Conservation (phyloP, 2,329 filamentous ascomycete genomes). For the Fusarium agapanthi region DNA sequence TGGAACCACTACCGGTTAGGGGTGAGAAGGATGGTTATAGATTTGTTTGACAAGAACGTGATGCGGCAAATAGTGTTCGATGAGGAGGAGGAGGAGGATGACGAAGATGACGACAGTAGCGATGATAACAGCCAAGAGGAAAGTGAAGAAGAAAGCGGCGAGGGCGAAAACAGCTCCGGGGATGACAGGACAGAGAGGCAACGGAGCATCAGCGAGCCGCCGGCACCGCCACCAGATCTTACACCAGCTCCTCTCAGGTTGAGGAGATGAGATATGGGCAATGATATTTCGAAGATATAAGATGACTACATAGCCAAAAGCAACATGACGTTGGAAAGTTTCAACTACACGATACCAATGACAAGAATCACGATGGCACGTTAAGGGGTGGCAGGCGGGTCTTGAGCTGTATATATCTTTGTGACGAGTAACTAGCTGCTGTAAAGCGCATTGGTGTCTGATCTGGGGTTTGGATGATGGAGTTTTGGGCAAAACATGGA, state of each 20-base stretch:
- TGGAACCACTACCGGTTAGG: slow-evolving; percentile 88
- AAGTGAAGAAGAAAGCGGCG: slow-evolving; percentile 52
- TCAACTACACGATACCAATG: slow-evolving; percentile 33
- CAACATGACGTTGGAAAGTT: slow-evolving; percentile 13
- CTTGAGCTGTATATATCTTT: slow-evolving; percentile 27
- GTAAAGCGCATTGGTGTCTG: slow-evolving; percentile 5
- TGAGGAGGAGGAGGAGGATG: slow-evolving; percentile 51
- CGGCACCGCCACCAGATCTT: slow-evolving; percentile 46
- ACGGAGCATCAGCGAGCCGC: slow-evolving; percentile 60
- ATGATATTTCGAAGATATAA: background rate
- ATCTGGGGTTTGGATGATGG: slow-evolving; percentile 19
- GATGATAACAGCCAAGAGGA: slow-evolving; percentile 62
- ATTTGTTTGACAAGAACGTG: slow-evolving; percentile 92
- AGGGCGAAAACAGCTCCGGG: slow-evolving; percentile 57
- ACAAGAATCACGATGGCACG: slow-evolving; percentile 23
- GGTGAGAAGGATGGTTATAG: slow-evolving; percentile 88
- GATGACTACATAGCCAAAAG: slow-evolving; percentile 14
- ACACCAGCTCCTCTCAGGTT: slow-evolving; percentile 48
- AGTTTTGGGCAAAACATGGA: slow-evolving; percentile 24
- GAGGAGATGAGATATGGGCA: slow-evolving; percentile 35
- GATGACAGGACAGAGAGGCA: slow-evolving; percentile 67
- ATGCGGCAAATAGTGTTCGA: slow-evolving; percentile 85
- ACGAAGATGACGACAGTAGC: slow-evolving; percentile 68
- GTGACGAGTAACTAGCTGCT: slow-evolving; percentile 5
- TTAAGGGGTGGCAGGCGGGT: background rate